Base-by-base conservation (phyloP, 2,329 filamentous ascomycete genomes). In the Phyllosticta citribraziliensis region DNA sequence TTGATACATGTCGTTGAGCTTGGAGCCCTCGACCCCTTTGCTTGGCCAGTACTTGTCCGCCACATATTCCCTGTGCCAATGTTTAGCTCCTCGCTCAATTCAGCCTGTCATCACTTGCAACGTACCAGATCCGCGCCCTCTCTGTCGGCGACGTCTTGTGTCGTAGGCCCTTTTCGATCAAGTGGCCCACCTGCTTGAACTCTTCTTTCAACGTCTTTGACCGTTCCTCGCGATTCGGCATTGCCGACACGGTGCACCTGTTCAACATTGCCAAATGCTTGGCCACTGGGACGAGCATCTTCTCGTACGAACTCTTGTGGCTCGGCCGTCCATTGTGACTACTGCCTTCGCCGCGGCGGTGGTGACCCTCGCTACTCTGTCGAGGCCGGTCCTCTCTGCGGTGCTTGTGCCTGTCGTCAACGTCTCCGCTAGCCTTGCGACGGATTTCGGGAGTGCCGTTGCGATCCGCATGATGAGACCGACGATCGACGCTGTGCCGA, bases 181-280 rank as follows among this genome's bases (percentile, higher is more conserved):
- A 86, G 61, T 82, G 80, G 58, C 85, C 85, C 70, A 88, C 84
- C 4, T 79, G 79, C 52, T 85, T 76, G 47, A 88, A 73, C 67
- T 86, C 82, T 27, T 77, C 75, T 66, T 85, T 85, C 66, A 87
- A 82, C 52, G 85, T 80, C 67, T 78, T 80, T 22, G 86, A 81
- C 53, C 86, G 80, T 58, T 83, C 80, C 65, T 86, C 84, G 67
- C 83, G 82, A 27, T 81, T 83, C 60, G 83, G 84, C 64, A 86
- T 82, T 56, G 81, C 81, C 65, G 84, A 84, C 65, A 82, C 83
- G 2, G 83, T 87, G 3, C 84, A 85, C 57, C 79, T 81, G 59
- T 82, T 76, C 59, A 88, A 82, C 27, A 76, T 78, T 64, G 82
- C 79, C 57, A 88, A 80, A 63, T 83, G 85, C 63, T 82, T 79